Conservation (phyloP, 1,284 basidiomycete genomes). For the Termitomyces sp. region DNA sequence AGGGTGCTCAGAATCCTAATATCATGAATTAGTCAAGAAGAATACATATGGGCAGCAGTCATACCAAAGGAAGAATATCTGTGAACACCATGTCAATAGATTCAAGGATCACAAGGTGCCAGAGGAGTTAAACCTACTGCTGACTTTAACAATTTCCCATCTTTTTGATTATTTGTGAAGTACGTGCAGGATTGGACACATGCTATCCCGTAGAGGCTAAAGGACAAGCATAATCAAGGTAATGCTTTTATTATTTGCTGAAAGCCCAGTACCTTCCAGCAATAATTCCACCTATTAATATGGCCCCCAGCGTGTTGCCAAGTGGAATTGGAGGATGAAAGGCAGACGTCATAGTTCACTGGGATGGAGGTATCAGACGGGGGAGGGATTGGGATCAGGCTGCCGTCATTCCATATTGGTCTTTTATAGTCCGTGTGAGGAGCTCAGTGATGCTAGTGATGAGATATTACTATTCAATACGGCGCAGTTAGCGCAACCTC, state of each 20-base stretch:
- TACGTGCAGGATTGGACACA: background rate
- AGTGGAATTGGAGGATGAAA: background rate
- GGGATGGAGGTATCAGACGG: no score
- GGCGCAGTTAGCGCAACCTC: no score
- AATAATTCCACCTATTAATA: background rate
- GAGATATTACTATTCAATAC: no score
- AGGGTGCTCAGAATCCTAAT: background rate
- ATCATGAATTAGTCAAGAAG: background rate
- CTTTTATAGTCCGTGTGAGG: no score
- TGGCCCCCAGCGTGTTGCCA: background rate
- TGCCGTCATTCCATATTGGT: no score
- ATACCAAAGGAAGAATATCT: background rate
- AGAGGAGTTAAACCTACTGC: background rate
- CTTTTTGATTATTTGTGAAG: background rate
- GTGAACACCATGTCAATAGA: no score
- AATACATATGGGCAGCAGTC: background rate
- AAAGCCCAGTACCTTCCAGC: background rate
- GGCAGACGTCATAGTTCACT: no score
- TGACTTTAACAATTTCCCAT: background rate
- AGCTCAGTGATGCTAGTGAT: no score
- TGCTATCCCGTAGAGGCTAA: background rate
- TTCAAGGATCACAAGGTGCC: background rate
- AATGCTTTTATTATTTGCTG: no score
- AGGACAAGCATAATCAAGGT: background rate
- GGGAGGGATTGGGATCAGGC: no score